Evolutionary conservation across 345 rosid genomes (phyloP).

Genomic region (Excoecaria agallocha): DNA sequence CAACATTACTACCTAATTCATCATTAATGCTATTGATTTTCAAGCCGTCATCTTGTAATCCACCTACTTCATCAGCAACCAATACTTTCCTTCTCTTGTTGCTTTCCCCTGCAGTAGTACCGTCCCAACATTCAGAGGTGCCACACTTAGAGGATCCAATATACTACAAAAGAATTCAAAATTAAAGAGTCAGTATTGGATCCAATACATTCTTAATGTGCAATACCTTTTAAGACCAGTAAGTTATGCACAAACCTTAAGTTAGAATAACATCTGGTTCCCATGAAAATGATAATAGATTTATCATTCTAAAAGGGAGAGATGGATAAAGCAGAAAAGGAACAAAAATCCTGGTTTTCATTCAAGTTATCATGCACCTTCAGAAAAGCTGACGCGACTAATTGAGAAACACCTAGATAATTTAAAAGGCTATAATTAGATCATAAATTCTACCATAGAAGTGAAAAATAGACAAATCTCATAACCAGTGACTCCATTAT

Average conservation of each 20-base stretch:
- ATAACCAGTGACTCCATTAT: background rate
- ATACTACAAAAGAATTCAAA: conserved; percentile 35
- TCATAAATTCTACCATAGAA: background rate
- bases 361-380: background rate
- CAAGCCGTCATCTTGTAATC: conserved; percentile 7
- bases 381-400: background rate
- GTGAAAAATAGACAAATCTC: background rate
- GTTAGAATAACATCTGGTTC: background rate
- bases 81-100: conserved; percentile 55
- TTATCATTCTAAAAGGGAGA: background rate
- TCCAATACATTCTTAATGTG: background rate
- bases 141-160: conserved; percentile 28
- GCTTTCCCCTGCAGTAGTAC: conserved; percentile 23
- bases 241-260: background rate
- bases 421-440: background rate
- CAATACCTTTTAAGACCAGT: background rate
- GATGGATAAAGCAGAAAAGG: background rate
- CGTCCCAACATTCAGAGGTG: conserved; percentile 23
- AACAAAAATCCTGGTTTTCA: background rate
- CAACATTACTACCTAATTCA: conserved; percentile 38
- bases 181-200: background rate
- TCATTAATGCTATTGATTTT: conserved; percentile 26
- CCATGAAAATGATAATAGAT: background rate
- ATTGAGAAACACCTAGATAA: background rate
- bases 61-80: conserved; percentile 29